Base-by-base conservation (phyloP, 139 green algal genomes). In the Pleodorina starrii region DNA sequence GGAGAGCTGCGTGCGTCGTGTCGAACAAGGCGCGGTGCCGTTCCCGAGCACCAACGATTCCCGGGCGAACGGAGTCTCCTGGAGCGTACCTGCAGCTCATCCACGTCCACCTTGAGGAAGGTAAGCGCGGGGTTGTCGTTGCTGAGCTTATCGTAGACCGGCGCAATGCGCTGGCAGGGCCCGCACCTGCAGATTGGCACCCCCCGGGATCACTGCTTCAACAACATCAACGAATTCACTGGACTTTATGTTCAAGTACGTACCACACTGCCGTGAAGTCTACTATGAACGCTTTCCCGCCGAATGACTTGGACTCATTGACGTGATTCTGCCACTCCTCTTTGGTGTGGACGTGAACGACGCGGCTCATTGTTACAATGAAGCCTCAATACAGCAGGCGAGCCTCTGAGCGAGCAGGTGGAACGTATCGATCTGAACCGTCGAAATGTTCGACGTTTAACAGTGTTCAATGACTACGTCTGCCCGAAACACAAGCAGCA, bases 111-210 rank as follows among this genome's bases (percentile, higher is more conserved):
- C 54, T 91, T 88, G 2, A 91, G 44, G 46, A 91, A 91, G 3
- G n/a, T 69, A 14, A 91, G n/a, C 12, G 71, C 57, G 21, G 68
- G 48, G 50, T 95, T 93, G n/a, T 94, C 77, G 21, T 73, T 42
- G 40, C 92, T 84, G 21, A 96, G 85, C 81, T 96, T 86, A 29
- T 96, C 94, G 71, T 94, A 93, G 16, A 95, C 68, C 1, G 94
- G 94, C 3, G 94, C 92, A 40, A 96, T 95, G 81, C 95, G 95
- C 11, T 95, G 79, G 94, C 94, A 96, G 1, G 94, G 94, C 23
- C 94, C 94, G 72, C 94, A 96, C 94, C 78, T 85, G 36, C 54
- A 48, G 11, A 40, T 36, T 25, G 42, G 5, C 40, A 40, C 38
- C 36, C 36, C 23, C 14, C 71, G 29, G 32, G 35, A 78, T 40